Base-by-base conservation (phyloP, 2,329 filamentous ascomycete genomes). In the Chaetomium olivaceum region DNA sequence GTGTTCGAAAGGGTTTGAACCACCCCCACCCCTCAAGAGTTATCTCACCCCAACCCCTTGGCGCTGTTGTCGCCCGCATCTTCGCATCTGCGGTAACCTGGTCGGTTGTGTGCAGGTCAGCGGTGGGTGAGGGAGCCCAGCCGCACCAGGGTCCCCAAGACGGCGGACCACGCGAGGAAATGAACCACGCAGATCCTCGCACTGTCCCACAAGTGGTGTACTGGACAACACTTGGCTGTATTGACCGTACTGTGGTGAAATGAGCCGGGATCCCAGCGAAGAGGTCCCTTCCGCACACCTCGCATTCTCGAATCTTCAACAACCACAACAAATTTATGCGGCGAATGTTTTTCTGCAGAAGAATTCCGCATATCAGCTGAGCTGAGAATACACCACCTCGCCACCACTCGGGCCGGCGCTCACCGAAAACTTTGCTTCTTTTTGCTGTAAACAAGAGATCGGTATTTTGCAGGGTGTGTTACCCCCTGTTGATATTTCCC, bases 11-110 rank as follows among this genome's bases (percentile, higher is more conserved):
- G 6, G 14, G 12, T 5, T 16, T 25, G 21, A 48, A 25, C 27
- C 43, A 27, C 57, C 39, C 58, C 58, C 58, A 33, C n/a, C 58
- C 50, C 31, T 29, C 31, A 33, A 23, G n/a, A n/a, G n/a, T n/a
- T 43, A 19, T 43, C 12, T 23, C 27, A 54, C 61, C 52, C 57
- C 27, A 12, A 52, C 52, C 31, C 66, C 51, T 50, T 54, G 46
- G 51, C 57, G 52, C 39, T 36, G 58, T 27, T 61, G 56, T 33
- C 61, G 19, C 61, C 61, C 31, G 52, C 63, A 65, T 64, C 63
- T 62, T 48, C 21, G 33, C 46, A 54, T 65, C 59, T 58, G 55
- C 11, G 46, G 36, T 7, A 61, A 23, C 46, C 63, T 27, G 36
- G 56, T 33, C 27, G 9, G 39, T 39, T 48, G 54, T 43, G 48